These are phyloP conservation scores for Chaetomium fimeti DNA, from an alignment of 495 filamentous ascomycete genomes.

Conservation along the genomic window DNA sequence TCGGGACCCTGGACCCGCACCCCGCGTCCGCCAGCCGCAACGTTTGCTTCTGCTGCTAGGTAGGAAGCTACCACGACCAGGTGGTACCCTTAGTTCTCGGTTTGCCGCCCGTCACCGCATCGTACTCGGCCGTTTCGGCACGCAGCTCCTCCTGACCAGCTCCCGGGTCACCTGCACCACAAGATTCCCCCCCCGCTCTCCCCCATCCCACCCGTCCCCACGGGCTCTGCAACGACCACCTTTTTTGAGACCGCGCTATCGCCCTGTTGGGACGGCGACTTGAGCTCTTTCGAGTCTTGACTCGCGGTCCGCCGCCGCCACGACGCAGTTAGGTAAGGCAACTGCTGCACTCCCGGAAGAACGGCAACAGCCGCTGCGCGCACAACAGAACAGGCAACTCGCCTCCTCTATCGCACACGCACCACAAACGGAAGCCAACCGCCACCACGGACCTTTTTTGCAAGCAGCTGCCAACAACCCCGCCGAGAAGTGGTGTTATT, in stretches of 20 bases:
- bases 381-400: not conserved
- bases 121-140: conserved; percentile 4
- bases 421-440: not conserved
- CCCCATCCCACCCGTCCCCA: conserved; percentile 9
- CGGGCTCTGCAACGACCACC: conserved; percentile 2
- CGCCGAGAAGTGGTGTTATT: conserved; percentile 2
- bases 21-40: not conserved
- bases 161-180: conserved; percentile 15
- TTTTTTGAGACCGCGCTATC: not conserved
- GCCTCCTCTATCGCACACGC: not conserved
- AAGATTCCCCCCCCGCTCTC: not conserved
- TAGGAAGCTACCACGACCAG: too few species aligned
- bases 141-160: conserved; percentile 3
- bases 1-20: not conserved
- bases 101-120: conserved; percentile 7
- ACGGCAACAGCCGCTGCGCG: not conserved
- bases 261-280: conserved; percentile 6
- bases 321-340: not conserved
- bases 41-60: conserved; percentile 3
- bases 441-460: too few species aligned
- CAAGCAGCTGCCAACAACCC: not conserved
- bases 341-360: not conserved
- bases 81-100: too few species aligned
- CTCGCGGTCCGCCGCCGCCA: conserved; percentile 8
- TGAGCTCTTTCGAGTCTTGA: not conserved